Evolutionary conservation across 192 early-diverging fungal species (phyloP), one percentile per base, ranked within the genome.

Genomic region (Coemansia sp.): DNA sequence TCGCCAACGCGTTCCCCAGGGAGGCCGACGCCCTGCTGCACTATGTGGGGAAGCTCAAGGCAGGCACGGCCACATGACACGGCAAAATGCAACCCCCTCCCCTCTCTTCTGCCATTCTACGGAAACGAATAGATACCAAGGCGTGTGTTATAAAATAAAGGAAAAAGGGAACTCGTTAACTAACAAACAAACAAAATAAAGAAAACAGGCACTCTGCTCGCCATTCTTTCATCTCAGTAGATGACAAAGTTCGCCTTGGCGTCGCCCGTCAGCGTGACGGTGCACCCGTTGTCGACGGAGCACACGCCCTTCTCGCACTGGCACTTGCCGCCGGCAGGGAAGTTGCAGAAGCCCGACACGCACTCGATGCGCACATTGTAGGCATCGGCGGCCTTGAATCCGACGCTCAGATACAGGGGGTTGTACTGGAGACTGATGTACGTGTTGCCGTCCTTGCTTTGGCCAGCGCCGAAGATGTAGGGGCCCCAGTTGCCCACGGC

Each of bases 341-440:
- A 82, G n/a, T 82, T 82, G 63, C 80, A 82, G 1, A 63, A 40
- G 3, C 80, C 80, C 0, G 36, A 19, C 1, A 41, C 64, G 22
- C 80, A 82, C 47, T 68, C 59, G 41, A 82, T 82, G 55, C 36
- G 42, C 10, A 77, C 80, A 26, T 66, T 82, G 40, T 77, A 82
- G 4, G 72, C 52, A 10, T 67, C 69, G 0, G 58, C 4, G 0
- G 54, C 59, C 43, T 69, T 74, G 66, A 77, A 82, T 1, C 80
- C 80, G 12, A n/a, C 52, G 19, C 46, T 37, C 48, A 46, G 12
- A 46, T 82, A 82, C 41, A 82, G 66, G 36, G 80, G 80, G 46
- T 82, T 82, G 46, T 63, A 82, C 72, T 82, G 80, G 11, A 82
- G 68, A 59, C 74, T 77, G 46, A 82, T 70, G 63, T 82, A 82